phyloP scores from a whole-genome alignment of 352 stramenopile species.

The Phytophthora litchii region DNA sequence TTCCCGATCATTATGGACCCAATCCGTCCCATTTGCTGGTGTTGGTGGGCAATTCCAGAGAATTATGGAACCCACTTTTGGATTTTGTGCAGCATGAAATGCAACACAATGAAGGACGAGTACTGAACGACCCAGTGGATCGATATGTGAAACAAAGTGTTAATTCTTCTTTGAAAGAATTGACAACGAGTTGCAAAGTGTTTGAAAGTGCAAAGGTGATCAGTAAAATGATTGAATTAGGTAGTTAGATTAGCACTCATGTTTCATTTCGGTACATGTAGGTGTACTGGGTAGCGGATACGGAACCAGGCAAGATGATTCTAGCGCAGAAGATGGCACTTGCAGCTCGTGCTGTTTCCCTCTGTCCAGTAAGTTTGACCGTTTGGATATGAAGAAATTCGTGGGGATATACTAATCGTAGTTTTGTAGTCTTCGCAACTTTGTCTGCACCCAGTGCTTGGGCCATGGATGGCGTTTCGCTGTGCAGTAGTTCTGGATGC shows the following conservation, averaged over 20 bases:
- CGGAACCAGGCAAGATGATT: conserved; percentile 73
- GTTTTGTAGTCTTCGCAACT: conserved; percentile 56
- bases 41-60: conserved; percentile 70
- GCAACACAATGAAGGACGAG: conserved; percentile 23
- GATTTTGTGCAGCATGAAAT: conserved; percentile 44
- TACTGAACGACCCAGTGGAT: conserved; percentile 59
- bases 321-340: conserved; percentile 75
- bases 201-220: conserved; percentile 33
- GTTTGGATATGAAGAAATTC: not conserved
- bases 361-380: conserved; percentile 43
- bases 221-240: not conserved
- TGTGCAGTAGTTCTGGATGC: conserved; percentile 60
- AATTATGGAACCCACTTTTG: conserved; percentile 61
- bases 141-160: conserved; percentile 61
- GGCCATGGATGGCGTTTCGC: conserved; percentile 73
- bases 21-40: conserved; percentile 58
- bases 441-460: conserved; percentile 64
- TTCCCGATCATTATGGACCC: conserved; percentile 12
- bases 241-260: not conserved
- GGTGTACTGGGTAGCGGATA: conserved; percentile 76
- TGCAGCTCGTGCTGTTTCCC: conserved; percentile 45
- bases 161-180: conserved; percentile 27
- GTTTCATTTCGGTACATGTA: conserved; percentile 21
- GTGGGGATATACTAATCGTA: not conserved
- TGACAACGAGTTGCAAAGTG: conserved; percentile 15